phyloP scores from a whole-genome alignment of 805 yeast species.

The Debaryomyces castellii region DNA sequence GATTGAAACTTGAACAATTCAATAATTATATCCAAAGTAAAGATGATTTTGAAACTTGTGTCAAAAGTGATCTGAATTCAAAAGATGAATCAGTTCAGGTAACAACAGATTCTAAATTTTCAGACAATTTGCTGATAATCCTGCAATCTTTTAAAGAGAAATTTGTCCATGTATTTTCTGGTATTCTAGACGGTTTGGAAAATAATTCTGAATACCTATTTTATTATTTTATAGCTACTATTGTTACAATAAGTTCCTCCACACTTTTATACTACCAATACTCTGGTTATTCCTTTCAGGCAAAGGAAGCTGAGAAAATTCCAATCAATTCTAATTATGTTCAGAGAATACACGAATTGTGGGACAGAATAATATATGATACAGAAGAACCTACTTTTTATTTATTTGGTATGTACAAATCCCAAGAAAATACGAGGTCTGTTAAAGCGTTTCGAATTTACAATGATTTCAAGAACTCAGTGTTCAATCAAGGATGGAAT shows the following conservation, averaged over 20 bases:
- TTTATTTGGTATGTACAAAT: constrained; percentile 2
- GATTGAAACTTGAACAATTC: constrained; percentile 12
- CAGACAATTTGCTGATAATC: background rate
- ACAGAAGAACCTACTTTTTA: background rate
- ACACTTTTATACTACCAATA: background rate
- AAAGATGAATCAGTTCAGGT: background rate
- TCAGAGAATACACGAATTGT: constrained; percentile 3
- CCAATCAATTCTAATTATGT: background rate
- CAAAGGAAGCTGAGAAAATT: background rate
- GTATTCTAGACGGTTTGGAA: constrained; percentile 7
- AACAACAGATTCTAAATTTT: background rate
- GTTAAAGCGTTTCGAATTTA: constrained; percentile 1
- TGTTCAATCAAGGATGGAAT: background rate
- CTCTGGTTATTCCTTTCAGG: background rate
- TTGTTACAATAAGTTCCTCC: background rate
- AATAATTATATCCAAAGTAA: constrained; percentile 9
- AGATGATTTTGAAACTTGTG: background rate
- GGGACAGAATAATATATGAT: constrained; percentile 11
- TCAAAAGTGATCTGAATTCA: background rate
- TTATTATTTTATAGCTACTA: constrained; percentile 11
- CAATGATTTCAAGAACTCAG: background rate
- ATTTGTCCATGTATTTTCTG: background rate
- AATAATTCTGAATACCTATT: constrained; percentile 15
- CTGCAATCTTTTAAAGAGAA: background rate
- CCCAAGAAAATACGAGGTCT: background rate